phyloP scores from a whole-genome alignment of 148 eudicot genomes.

The Fagopyrum esculentum region DNA sequence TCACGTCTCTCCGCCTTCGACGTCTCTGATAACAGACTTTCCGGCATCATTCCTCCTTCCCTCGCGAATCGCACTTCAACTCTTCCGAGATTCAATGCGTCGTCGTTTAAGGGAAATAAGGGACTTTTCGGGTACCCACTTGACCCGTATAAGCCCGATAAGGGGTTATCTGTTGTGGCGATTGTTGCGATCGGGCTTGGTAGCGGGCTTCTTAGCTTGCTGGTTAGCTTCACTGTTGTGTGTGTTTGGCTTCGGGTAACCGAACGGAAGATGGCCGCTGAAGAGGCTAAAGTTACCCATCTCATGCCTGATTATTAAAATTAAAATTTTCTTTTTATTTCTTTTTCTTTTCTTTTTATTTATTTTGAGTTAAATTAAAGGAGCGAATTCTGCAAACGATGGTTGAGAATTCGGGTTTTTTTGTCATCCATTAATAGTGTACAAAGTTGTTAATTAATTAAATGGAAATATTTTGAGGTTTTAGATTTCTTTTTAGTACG shows the following conservation, averaged over 20 bases:
- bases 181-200: conserved; percentile 74
- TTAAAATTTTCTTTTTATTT: neutral
- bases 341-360: neutral
- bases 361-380: neutral
- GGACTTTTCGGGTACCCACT: conserved; percentile 62
- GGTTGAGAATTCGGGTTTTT: conserved; percentile 2
- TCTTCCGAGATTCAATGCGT: conserved; percentile 44
- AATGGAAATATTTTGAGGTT: neutral
- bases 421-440: neutral
- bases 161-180: conserved; percentile 43
- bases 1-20: conserved; percentile 37
- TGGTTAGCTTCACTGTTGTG: conserved; percentile 54
- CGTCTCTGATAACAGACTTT: conserved; percentile 32
- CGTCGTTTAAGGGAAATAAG: conserved; percentile 49
- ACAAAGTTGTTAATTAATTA: neutral
- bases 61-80: conserved; percentile 41
- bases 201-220: conserved; percentile 61
- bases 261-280: conserved; percentile 34
- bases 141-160: conserved; percentile 17
- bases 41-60: conserved; percentile 44
- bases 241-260: conserved; percentile 65
- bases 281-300: conserved; percentile 20
- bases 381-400: neutral
- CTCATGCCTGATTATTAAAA: conserved; percentile 5
- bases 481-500: neutral